Percentiles rank a stretch among this genome's conserved stretches.
Evolutionary conservation across 2,329 filamentous ascomycete genomes (phyloP).

Genomic region (Curvularia spicifera): DNA sequence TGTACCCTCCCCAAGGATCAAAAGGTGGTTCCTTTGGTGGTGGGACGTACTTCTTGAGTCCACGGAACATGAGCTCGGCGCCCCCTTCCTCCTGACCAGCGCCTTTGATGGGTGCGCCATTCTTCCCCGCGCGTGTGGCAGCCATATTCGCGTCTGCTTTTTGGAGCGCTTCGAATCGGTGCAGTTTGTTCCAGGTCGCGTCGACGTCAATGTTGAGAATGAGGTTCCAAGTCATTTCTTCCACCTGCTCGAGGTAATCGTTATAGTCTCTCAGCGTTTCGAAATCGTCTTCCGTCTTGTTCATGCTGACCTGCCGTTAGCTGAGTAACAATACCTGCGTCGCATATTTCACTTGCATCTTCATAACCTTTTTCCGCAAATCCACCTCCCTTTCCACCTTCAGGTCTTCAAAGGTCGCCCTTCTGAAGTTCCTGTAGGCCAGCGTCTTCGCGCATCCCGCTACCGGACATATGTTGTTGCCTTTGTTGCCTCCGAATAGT

Average conservation of each 20-base stretch:
- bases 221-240: conserved; percentile 87
- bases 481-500: conserved; percentile 76
- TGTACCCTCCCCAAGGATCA: conserved; percentile 83
- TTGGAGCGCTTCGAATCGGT: conserved; percentile 76
- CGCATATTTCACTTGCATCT: conserved; percentile 51
- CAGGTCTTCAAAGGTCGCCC: conserved; percentile 89
- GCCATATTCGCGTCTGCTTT: conserved; percentile 57
- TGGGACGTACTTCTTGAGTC: conserved; percentile 70
- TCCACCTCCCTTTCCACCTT: conserved; percentile 91
- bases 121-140: conserved; percentile 47
- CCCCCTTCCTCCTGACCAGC: conserved; percentile 38
- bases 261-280: conserved; percentile 84
- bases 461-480: conserved; percentile 90
- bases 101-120: conserved; percentile 66
- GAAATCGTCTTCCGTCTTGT: conserved; percentile 90
- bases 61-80: conserved; percentile 70
- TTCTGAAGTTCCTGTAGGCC: conserved; percentile 81
- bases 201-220: conserved; percentile 73
- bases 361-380: conserved; percentile 78
- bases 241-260: conserved; percentile 91
- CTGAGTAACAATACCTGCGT: too few species aligned
- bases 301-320: conserved; percentile 66
- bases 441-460: conserved; percentile 87
- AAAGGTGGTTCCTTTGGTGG: conserved; percentile 75
- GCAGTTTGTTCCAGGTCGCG: conserved; percentile 66